Conservation (phyloP, 148 eudicot species). For the Linanthus parryae region DNA sequence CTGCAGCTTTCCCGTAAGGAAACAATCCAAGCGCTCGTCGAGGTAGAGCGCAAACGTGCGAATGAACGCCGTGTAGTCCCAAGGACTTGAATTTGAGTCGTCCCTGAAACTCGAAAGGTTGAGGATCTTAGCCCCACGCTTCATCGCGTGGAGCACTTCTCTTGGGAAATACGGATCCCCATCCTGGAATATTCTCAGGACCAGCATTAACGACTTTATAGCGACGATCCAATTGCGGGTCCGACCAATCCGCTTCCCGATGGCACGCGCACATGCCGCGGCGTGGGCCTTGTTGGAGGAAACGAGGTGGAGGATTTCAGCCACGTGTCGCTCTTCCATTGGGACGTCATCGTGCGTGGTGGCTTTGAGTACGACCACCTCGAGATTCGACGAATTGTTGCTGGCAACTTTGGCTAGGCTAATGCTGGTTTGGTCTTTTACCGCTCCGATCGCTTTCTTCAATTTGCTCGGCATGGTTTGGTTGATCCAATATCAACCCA, state of each 20-base stretch:
- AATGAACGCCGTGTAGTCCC: constrained; percentile 86
- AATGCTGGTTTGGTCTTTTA: constrained; percentile 91
- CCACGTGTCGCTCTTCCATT: constrained; percentile 42
- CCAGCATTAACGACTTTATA: constrained; percentile 59
- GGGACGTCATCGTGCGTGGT: constrained; percentile 71
- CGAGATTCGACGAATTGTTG: constrained; percentile 41
- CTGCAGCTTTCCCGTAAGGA: constrained; percentile 84
- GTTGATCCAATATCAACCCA: too few relatives aligned
- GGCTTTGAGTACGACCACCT: constrained; percentile 69
- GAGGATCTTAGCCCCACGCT: constrained; percentile 68
- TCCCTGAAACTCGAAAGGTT: constrained; percentile 61
- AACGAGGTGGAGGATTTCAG: constrained; percentile 38
- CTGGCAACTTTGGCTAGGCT: constrained; percentile 68
- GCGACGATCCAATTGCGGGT: constrained; percentile 86
- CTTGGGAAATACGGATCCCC: constrained; percentile 93
- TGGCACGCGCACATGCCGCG: constrained; percentile 61
- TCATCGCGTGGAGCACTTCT: constrained; percentile 83
- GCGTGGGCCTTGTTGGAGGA: constrained; percentile 52
- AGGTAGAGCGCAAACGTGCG: constrained; percentile 67
- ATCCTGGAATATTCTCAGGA: constrained; percentile 73
- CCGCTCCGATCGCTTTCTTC: constrained; percentile 66
- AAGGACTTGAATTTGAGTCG: constrained; percentile 59
- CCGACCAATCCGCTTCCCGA: constrained; percentile 73
- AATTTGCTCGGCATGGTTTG: constrained; percentile 64
- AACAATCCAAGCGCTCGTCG: constrained; percentile 81